Evolutionary conservation across 495 filamentous ascomycete species (phyloP).

Genomic region (Beverwykella pulmonaria): DNA sequence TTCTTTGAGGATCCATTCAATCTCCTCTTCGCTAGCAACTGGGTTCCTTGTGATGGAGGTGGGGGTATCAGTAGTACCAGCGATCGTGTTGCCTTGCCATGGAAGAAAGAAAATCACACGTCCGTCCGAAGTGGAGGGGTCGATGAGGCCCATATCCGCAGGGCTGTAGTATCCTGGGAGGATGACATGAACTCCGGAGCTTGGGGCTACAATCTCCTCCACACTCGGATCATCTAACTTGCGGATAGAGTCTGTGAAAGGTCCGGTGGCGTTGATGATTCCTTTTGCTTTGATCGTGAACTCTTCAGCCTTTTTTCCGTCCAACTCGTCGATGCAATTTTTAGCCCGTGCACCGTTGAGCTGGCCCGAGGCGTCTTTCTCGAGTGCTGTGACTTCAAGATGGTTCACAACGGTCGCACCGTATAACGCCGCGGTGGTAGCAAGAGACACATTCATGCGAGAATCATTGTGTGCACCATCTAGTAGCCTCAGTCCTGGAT

Average conservation of each 20-base stretch:
- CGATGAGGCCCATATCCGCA: constrained; percentile 93
- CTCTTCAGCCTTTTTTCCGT: constrained; percentile 58
- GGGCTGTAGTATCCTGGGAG: constrained; percentile 95
- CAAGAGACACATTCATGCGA: constrained; percentile 95
- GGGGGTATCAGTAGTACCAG: constrained; percentile 91
- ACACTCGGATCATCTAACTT: constrained; percentile 80
- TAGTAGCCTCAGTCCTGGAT: constrained; percentile 38
- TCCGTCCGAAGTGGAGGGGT: constrained; percentile 91
- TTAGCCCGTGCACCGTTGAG: constrained; percentile 78
- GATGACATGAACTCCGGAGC: constrained; percentile 92
- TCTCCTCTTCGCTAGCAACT: constrained; percentile 86
- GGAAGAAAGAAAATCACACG: constrained; percentile 99
- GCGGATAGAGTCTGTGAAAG: constrained; percentile 89
- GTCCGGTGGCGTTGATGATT: constrained; percentile 95
- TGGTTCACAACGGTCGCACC: constrained; percentile 93
- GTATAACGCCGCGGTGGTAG: constrained; percentile 93
- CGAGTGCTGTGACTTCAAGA: constrained; percentile 80
- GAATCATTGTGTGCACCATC: constrained; percentile 99
- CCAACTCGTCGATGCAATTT: constrained; percentile 67
- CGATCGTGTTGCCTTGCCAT: constrained; percentile 99
- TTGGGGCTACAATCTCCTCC: constrained; percentile 89
- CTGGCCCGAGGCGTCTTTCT: constrained; percentile 77
- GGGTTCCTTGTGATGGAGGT: constrained; percentile 81
- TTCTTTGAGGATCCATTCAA: constrained; percentile 94
- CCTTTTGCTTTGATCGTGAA: constrained; percentile 82